Base-by-base conservation (phyloP, 1,284 basidiomycete species). In the Grifola frondosa region DNA sequence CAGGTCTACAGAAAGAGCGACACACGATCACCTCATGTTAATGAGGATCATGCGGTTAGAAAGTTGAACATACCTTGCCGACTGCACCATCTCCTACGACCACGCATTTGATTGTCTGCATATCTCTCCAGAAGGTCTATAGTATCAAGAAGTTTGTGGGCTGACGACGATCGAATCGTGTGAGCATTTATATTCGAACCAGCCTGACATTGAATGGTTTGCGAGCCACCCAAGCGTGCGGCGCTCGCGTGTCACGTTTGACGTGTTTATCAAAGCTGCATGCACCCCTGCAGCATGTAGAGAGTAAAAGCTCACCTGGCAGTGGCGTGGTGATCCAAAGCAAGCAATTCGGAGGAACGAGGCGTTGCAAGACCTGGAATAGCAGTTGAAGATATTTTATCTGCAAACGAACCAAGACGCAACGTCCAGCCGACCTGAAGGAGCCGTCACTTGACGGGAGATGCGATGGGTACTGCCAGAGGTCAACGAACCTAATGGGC, bases 41-140 rank as follows among this genome's bases (percentile, higher is more conserved):
- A 25, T 42, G 43, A 38, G 31, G 10, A 16, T 36, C 30, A 10
- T 13, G 17, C 15, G 5, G 39, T 24, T n/a, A 17, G 30, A 7
- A 26, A 16, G 44, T 36, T 37, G 42, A 50, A 70, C 86, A 56
- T 62, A 91, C 92, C 91, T 99, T 99, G 77, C 96, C 96, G 61
- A 99, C 96, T 59, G 97, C 96, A 88, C 96, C 97, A 77, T 99
- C 96, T 67, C 96, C 96, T 54, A 99, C 96, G 54, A 98, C 95
- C 63, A 97, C 93, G 71, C 92, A 96, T 73, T 97, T 97, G 70
- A 97, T 97, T 44, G 94, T 96, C 68, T 96, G 93, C 93, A 96
- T 96, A 56, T 66, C 49, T 57, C 52, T 54, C 49, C 57, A 40
- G 53, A 31, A 49, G 49, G 44, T 64, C 60, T 61, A 54, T 19